These are phyloP conservation scores for Choiromyces venosus DNA, from an alignment of 495 filamentous ascomycete genomes.

Conservation along the genomic window DNA sequence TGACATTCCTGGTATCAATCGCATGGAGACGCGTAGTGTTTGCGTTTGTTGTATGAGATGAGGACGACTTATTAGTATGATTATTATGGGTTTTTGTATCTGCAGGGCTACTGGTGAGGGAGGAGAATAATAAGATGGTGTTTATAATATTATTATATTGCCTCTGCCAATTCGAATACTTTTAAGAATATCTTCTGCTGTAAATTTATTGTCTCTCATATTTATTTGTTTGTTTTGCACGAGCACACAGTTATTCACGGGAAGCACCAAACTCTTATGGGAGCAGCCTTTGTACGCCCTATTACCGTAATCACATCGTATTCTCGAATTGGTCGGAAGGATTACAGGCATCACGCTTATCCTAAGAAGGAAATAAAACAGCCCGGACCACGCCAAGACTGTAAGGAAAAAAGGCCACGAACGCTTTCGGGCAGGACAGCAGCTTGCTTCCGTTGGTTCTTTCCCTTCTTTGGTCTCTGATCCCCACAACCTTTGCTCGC, in stretches of 20 bases:
- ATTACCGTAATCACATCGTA: background rate
- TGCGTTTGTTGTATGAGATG: background rate
- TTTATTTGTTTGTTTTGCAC: background rate
- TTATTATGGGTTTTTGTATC: background rate
- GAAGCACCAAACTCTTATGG: background rate
- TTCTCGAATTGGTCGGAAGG: background rate
- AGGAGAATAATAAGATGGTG: background rate
- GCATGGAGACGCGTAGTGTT: background rate
- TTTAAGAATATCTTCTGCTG: background rate
- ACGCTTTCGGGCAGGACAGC: conserved; percentile 14
- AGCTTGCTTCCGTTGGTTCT: background rate
- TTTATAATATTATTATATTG: background rate
- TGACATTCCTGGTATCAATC: background rate
- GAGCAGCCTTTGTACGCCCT: background rate
- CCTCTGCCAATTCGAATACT: background rate
- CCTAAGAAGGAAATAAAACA: conserved; percentile 3
- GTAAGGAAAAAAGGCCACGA: conserved; percentile 18
- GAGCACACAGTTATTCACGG: background rate
- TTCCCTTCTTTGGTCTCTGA: background rate
- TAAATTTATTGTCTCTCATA: background rate
- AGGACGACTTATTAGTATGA: background rate
- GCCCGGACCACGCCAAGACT: conserved; percentile 18
- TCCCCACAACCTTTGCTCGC: conserved; percentile 12
- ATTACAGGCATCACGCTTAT: background rate
- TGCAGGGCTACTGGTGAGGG: background rate